Percentiles rank a stretch among this genome's conserved stretches.
These are phyloP conservation scores for Sedum album DNA, from an alignment of 164 flowering plant genomes.

Conservation along the genomic window DNA sequence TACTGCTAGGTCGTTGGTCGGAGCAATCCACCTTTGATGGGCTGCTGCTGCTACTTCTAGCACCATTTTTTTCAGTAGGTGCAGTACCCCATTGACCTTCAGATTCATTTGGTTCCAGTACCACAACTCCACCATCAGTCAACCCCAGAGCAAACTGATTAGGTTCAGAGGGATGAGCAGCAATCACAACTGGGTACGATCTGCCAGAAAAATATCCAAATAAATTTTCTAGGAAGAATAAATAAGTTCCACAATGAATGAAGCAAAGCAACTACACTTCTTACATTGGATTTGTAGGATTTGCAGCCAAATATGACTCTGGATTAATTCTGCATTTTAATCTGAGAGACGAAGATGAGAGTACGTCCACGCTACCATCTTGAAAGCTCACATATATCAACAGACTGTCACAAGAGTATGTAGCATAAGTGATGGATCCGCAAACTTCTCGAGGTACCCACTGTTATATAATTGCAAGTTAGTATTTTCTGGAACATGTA, in stretches of 20 bases:
- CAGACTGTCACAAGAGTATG: constrained; percentile 24
- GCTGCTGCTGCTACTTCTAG: constrained; percentile 34
- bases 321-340: constrained; percentile 67
- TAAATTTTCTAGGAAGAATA: not conserved
- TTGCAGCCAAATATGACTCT: constrained; percentile 55
- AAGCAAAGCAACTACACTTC: not conserved
- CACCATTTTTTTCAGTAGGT: constrained; percentile 62
- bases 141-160: constrained; percentile 77
- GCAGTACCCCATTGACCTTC: constrained; percentile 82
- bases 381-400: constrained; percentile 50
- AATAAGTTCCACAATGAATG: not conserved
- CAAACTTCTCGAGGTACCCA: constrained; percentile 57
- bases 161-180: constrained; percentile 79
- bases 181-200: constrained; percentile 63
- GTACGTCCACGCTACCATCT: constrained; percentile 67
- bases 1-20: constrained; percentile 54
- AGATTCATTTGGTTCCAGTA: constrained; percentile 71
- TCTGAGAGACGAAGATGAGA: constrained; percentile 46
- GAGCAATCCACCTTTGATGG: constrained; percentile 33
- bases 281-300: constrained; percentile 59
- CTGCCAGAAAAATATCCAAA: constrained; percentile 18
- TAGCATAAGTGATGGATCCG: constrained; percentile 72
- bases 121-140: constrained; percentile 71
- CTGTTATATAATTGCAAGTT: constrained; percentile 22
- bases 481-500: not conserved